These are phyloP conservation scores for Tuber microsphaerosporum DNA, from an alignment of 495 filamentous ascomycete genomes.

Conservation along the genomic window DNA sequence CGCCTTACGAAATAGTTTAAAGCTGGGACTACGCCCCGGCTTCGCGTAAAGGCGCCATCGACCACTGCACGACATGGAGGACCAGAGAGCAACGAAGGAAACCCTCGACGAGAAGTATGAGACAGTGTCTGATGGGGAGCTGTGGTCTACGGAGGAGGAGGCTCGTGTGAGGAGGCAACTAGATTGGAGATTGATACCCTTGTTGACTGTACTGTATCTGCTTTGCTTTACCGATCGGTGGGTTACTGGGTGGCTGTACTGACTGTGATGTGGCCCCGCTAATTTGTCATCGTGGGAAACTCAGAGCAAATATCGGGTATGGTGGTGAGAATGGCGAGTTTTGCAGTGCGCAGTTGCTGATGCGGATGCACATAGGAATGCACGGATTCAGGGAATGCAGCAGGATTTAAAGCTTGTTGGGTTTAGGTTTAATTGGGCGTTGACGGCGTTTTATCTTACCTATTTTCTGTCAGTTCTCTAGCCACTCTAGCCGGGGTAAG, in stretches of 20 bases:
- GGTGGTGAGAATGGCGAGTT: not conserved
- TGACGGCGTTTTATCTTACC: constrained; percentile 59
- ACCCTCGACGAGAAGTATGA: not conserved
- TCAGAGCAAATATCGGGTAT: constrained; percentile 37
- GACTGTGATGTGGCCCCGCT: not conserved
- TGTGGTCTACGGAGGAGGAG: constrained; percentile 52
- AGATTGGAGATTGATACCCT: constrained; percentile 50
- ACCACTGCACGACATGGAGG: not conserved
- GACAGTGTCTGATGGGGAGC: constrained; percentile 4
- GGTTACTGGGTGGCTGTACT: not conserved
- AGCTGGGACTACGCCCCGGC: not conserved
- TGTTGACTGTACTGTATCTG: constrained; percentile 52
- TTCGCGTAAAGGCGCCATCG: not conserved
- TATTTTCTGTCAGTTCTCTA: constrained; percentile 47
- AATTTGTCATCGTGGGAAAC: not conserved
- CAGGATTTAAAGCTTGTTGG: constrained; percentile 47
- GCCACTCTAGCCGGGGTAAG: not conserved
- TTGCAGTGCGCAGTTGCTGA: not conserved
- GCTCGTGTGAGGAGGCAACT: constrained; percentile 48
- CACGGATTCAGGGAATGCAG: constrained; percentile 51
- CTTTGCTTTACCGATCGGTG: constrained; percentile 57
- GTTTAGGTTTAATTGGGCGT: constrained; percentile 53
- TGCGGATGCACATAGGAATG: constrained; percentile 46
- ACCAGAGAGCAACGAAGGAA: not conserved
- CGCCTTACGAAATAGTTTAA: not conserved